Evolutionary conservation across 805 yeast species (phyloP), one percentile per base, ranked within the genome.

Genomic region (Starmerella bacillaris): DNA sequence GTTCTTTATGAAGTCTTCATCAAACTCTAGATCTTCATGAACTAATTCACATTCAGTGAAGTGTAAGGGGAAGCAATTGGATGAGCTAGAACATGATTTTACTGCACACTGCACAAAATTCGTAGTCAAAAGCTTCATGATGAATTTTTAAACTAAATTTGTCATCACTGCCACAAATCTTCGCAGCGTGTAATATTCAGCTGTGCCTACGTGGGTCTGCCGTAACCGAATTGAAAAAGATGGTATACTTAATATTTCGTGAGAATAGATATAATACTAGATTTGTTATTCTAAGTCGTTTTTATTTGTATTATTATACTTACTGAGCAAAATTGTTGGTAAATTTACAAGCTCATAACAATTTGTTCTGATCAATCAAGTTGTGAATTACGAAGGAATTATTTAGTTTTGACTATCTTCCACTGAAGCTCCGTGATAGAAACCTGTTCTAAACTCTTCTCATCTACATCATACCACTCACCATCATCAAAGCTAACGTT

Each of bases 391-490:
- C n/a, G n/a, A 12, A 22, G 17, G 14, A 21, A 18, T 12, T 30
- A 40, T 34, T 50, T 43, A 3, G 39, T 29, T 35, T 55, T 54
- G 26, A 61, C 57, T 29, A 86, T 61, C 7, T 65, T 68, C 76
- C 89, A 84, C 30, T 56, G 51, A n/a, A 72, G 61, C 3, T 79
- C 84, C 1, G 78, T 72, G 12, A 89, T 67, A 17, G 84, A 70
- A 15, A 83, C 94, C 55, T 86, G 95, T 29, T 61, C 68, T 9
- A 71, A 68, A 5, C 77, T 74, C 44, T 72, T 69, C 37, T 89
- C 96, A 53, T 89, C 96, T 51, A 84, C 89, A 49, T 89, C 98
- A 51, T 74, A 89, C 84, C 94, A 84, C 51, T 89, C 96, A 35
- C 70, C 72, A 18, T 79, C 94, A 24, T 63, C 67, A 37, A 77